Base-by-base conservation (phyloP, 2,329 filamentous ascomycete species). In the Trichoderma polysporum region DNA sequence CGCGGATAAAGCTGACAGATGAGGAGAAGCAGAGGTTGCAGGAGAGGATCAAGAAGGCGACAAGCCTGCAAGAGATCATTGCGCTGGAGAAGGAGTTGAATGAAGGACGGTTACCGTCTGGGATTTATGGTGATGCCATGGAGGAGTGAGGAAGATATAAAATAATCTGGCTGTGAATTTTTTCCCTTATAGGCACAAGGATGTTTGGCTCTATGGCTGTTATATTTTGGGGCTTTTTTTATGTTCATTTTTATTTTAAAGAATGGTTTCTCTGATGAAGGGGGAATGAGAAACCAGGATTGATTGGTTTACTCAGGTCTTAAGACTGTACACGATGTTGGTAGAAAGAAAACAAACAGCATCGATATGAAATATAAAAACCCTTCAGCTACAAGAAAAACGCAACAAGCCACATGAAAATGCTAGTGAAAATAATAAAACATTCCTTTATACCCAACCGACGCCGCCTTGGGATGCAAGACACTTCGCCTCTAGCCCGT, bases 31-130 rank as follows among this genome's bases (percentile, higher is more conserved):
- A 90, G 83, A 87, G 88, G 70, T 87, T 98, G 69, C 90, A 96
- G 80, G 90, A 93, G 74, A 85, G 94, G 81, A 97, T 99, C 78
- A 89, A 89, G 79, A 92, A 92, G 74, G 94, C 95, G 6, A 93
- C 90, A 77, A 97, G 91, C 75, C 78, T 99, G 74, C 90, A 93
- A 72, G 95, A 98, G 81, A 96, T 99, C 76, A 90, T 92, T 66
- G 86, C 88, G 71, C 78, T 99, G 76, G 95, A 99, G 83, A 97
- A 94, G 82, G 92, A 95, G 79, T 81, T 98, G 71, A 91, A 92
- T 69, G 94, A 98, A 78, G 95, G 95, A 1, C 85, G 91, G 74
- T 85, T 98, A 78, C 94, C 94, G 2, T 84, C 86, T 37, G 91
- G 89, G 31, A 85, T 66, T 39, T 82, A 86, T 39, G 74, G 80